Conservation (phyloP, 768 basidiomycete species). For the Podaxis sp. region DNA sequence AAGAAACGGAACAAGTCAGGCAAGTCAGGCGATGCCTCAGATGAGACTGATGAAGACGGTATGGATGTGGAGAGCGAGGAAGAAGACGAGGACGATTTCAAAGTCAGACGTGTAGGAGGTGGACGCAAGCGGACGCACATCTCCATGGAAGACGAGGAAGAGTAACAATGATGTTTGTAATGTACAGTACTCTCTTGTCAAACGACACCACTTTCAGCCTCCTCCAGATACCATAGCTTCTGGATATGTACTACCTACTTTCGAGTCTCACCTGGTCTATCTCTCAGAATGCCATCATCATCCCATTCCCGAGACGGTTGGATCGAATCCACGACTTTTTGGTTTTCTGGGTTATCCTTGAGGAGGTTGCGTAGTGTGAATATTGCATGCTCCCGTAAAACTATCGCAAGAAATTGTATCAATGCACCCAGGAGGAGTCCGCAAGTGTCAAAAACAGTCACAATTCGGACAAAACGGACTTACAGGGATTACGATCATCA, state of each 20-base stretch:
- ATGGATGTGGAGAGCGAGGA: slow-evolving; percentile 81
- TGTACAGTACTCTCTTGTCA: slow-evolving; percentile 17
- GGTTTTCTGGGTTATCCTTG: slow-evolving; percentile 75
- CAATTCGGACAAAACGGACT: slow-evolving; percentile 33
- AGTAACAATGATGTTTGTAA: slow-evolving; percentile 33
- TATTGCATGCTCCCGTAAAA: slow-evolving; percentile 90
- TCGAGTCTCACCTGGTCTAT: slow-evolving; percentile 33
- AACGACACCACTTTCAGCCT: background rate
- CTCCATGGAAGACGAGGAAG: slow-evolving; percentile 66
- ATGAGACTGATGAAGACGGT: slow-evolving; percentile 33
- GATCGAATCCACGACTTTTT: slow-evolving; percentile 73
- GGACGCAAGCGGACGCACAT: slow-evolving; percentile 56
- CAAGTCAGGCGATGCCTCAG: slow-evolving; percentile 24
- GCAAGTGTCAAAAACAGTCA: slow-evolving; percentile 12
- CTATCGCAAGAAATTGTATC: slow-evolving; percentile 38
- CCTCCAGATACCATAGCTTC: background rate
- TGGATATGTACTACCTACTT: slow-evolving; percentile 23
- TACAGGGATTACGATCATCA: slow-evolving; percentile 92
- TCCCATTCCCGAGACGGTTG: slow-evolving; percentile 62
- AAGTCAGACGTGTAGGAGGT: slow-evolving; percentile 56
- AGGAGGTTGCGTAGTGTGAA: slow-evolving; percentile 81
- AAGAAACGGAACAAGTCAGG: slow-evolving; percentile 38
- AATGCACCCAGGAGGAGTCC: slow-evolving; percentile 4
- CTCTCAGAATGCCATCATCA: slow-evolving; percentile 51
- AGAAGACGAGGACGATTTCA: slow-evolving; percentile 71